Base-by-base conservation (phyloP, 352 stramenopile genomes). In the Globisporangium iwayamae region DNA sequence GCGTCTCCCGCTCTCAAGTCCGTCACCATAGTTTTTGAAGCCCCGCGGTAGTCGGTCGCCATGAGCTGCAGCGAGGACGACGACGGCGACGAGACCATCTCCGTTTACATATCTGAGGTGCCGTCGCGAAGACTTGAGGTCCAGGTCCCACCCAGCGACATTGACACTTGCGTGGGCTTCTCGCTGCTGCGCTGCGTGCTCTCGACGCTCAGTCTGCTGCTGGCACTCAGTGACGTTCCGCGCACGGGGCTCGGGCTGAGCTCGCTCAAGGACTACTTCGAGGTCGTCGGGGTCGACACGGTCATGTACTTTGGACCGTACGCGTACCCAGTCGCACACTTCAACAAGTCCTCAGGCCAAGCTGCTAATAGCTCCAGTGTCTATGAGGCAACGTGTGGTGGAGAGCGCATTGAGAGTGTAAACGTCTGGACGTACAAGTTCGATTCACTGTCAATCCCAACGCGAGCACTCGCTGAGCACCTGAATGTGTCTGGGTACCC, bases 181-280 rank as follows among this genome's bases (percentile, higher is more conserved):
- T 76, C 70, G 4, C 59, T 61, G 18, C 36, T 66, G n/a, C 70
- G 73, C 30, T 73, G 56, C 25, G 4, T 78, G 3, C 41, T 85
- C 56, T 78, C 74, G 2, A 9, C 77, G 0, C 22, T 85, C 20
- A 65, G 68, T 9, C 20, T 89, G 16, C 18, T 72, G 3, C 67
- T 89, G 6, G 65, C 75, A 0, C 22, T 75, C 20, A 79, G 74
- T 2, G 80, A 89, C 30, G 81, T 89, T n/a, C 77, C 76, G 13
- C 75, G 80, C 20, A 83, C 78, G 0, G 76, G 80, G 0, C 56
- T 89, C 14, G 74, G 73, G 0, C 57, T 81, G 18, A 52, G 28
- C 25, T 67, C 53, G 11, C 25, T 81, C 8, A 34, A 48, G 3
- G 46, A 67, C 3, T 76, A 69, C 22, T 77, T 73, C 34, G 22